Percentiles rank a stretch among this genome's conserved stretches.
Evolutionary conservation across 768 basidiomycete genomes (phyloP).

Genomic region (Hygrocybe coccinea): DNA sequence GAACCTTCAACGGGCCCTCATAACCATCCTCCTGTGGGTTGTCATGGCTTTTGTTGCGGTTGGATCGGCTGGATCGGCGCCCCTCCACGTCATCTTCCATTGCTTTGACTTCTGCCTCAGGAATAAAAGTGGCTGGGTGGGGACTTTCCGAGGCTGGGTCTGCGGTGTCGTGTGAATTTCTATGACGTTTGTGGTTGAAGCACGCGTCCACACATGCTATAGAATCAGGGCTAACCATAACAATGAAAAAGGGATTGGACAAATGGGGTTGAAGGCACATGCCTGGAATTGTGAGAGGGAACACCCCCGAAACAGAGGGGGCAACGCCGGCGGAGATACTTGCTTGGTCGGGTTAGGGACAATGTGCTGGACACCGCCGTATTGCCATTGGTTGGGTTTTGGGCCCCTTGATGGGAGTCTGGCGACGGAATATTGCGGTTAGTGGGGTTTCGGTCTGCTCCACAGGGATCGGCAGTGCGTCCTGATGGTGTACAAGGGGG

Average conservation of each 20-base stretch:
- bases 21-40: constrained; percentile 1
- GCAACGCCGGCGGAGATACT: constrained; percentile 7
- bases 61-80: not conserved
- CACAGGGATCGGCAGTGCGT: no score
- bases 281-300: not conserved
- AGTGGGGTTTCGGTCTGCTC: no score
- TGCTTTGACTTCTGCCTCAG: constrained; percentile 2
- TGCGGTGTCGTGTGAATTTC: not conserved
- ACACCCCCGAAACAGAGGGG: constrained; percentile 9
- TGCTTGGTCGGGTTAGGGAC: not conserved
- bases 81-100: constrained; percentile 6
- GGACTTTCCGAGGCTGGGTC: not conserved
- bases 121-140: constrained; percentile 1
- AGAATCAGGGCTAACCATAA: constrained; percentile 17
- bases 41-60: not conserved
- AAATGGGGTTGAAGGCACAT: not conserved
- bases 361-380: not conserved
- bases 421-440: no score
- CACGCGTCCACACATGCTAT: constrained; percentile 32
- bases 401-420: not conserved
- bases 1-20: constrained; percentile 9
- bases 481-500: not conserved
- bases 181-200: constrained; percentile 31
- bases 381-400: not conserved
- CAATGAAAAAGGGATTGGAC: not conserved